Evolutionary conservation across 192 early-diverging fungal species (phyloP), one percentile per base, ranked within the genome.

Genomic region (Geranomyces variabilis): DNA sequence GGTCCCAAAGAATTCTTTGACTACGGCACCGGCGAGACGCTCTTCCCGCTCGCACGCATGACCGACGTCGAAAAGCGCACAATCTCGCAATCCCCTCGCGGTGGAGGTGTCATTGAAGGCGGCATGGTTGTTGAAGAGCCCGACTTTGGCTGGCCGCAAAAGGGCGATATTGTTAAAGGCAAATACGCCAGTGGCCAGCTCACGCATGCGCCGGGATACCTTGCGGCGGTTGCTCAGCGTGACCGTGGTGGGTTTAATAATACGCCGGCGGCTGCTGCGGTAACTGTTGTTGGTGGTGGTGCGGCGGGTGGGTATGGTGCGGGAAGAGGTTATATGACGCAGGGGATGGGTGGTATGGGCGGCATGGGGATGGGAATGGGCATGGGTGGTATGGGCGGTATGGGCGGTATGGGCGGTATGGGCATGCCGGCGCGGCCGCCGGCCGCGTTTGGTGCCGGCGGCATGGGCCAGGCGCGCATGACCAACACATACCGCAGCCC

Each of bases 1-100:
- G 84, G 84, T 5, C 84, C 84, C 1, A 81, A 80, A 65, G 76
- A 83, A 22, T 76, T 77, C 55, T 86, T 86, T 55, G 72, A 75
- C 67, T 86, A 83, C 65, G 41, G 60, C 2, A 77, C 74, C 0
- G 84, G 84, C 19, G 69, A 75, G 45, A 83, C 80, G 15, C 17
- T 81, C 21, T 81, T 78, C 60, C 81, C 79, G 10, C 46, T 86
- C 19, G 45, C 64, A 13, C 74, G 75, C 47, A 81, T 86, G 77
- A 63, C 75, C 1, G 80, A 83, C 14, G 36, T 69, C 17, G 84
- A 86, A 45, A 62, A 64, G 21, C 69, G 77, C 29, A 73, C 58
- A 24, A 79, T 86, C 7, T 24, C 67, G n/a, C 28, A 30, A 1
- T 77, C 81, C 0, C 58, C 70, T 17, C 77, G 76, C 51, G 80